A percentile compares a stretch with the other conserved stretches of the same genome.
phyloP scores from a whole-genome alignment of 2,329 filamentous ascomycete genomes.

The Parastagonospora avenae region DNA sequence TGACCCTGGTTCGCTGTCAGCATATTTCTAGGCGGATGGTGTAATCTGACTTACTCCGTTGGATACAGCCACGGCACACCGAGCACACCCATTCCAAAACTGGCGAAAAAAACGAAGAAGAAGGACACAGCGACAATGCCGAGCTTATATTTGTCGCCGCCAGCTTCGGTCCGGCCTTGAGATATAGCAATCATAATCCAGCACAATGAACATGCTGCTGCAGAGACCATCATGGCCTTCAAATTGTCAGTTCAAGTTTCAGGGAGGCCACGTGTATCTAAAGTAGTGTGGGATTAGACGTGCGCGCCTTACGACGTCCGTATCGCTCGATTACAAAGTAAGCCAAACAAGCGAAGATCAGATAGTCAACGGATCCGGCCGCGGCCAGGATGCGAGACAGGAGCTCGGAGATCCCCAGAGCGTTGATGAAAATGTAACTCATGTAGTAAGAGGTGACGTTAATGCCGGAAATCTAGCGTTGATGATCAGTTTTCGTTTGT shows the following conservation, averaged over 20 bases:
- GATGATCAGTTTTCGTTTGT: no score
- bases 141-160: slow-evolving; percentile 51
- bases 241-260: background rate
- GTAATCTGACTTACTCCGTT: slow-evolving; percentile 23
- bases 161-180: slow-evolving; percentile 48
- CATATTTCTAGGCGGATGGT: slow-evolving; percentile 1
- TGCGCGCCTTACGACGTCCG: slow-evolving; percentile 48
- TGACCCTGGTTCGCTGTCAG: slow-evolving; percentile 21
- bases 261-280: background rate
- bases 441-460: slow-evolving; percentile 49
- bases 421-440: slow-evolving; percentile 49
- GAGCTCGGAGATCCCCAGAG: slow-evolving; percentile 44
- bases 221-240: slow-evolving; percentile 55
- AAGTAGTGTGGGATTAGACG: background rate
- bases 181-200: slow-evolving; percentile 56
- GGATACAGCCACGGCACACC: slow-evolving; percentile 45
- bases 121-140: slow-evolving; percentile 57
- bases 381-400: slow-evolving; percentile 45
- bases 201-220: slow-evolving; percentile 56
- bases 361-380: slow-evolving; percentile 55
- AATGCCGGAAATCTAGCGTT: slow-evolving; percentile 25
- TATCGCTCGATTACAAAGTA: slow-evolving; percentile 57
- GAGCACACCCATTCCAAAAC: slow-evolving; percentile 43
- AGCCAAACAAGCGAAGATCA: slow-evolving; percentile 50
- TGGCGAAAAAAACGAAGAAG: slow-evolving; percentile 44